phyloP scores from a whole-genome alignment of 2,329 filamentous ascomycete genomes.

The Trichophyton benhamiae region DNA sequence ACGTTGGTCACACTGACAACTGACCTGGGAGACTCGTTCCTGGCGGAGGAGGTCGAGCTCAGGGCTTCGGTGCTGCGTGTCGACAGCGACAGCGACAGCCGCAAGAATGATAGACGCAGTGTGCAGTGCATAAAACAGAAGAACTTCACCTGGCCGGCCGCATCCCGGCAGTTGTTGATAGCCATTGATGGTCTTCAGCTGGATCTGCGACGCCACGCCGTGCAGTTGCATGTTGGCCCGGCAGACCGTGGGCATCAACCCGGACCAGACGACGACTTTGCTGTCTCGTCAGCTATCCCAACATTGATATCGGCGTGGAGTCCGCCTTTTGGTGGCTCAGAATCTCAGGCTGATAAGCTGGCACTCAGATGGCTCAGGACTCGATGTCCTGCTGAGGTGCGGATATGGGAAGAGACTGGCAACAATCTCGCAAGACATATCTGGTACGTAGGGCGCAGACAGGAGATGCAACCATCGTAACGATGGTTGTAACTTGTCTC shows the following conservation, averaged over 20 bases:
- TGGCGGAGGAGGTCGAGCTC: constrained; percentile 37
- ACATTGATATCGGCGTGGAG: constrained; percentile 49
- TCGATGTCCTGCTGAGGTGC: constrained; percentile 28
- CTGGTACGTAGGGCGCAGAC: constrained; percentile 40
- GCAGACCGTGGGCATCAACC: constrained; percentile 12
- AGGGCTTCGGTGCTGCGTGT: constrained; percentile 17
- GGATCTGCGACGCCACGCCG: neutral
- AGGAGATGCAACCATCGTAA: neutral
- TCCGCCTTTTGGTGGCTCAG: constrained; percentile 29
- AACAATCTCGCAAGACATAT: constrained; percentile 62
- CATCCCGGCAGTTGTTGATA: constrained; percentile 35
- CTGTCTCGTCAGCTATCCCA: constrained; percentile 22
- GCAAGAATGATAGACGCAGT: neutral
- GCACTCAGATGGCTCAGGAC: constrained; percentile 45
- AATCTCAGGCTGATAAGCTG: constrained; percentile 37
- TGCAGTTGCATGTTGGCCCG: constrained; percentile 7
- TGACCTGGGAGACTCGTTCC: constrained; percentile 55
- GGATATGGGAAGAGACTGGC: constrained; percentile 57
- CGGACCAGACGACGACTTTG: constrained; percentile 17
- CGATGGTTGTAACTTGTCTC: neutral
- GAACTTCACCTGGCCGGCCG: constrained; percentile 33
- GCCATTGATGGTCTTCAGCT: constrained; percentile 21
- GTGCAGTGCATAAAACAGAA: constrained; percentile 17
- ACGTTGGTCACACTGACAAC: constrained; percentile 53
- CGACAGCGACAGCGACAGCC: neutral